Conservation (phyloP, 1,139 yeast genomes). For the Blastobotrys capitulatus region DNA sequence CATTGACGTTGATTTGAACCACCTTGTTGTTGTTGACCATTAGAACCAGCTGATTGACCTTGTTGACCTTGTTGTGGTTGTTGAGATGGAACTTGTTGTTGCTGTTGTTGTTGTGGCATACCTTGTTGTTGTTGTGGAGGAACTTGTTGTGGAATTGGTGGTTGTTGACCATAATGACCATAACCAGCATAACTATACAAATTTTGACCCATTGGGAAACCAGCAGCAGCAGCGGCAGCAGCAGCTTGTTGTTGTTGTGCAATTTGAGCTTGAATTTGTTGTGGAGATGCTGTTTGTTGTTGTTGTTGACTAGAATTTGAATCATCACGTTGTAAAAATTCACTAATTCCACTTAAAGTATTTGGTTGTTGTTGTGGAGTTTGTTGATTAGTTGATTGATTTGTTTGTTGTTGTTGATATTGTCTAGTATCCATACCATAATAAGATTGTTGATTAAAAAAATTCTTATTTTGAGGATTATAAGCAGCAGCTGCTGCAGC, state of each 20-base stretch:
- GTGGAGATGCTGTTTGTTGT: slow-evolving; percentile 27
- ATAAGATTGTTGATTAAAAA: slow-evolving; percentile 25
- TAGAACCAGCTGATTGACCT: slow-evolving; percentile 9
- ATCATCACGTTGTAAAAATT: slow-evolving; percentile 33
- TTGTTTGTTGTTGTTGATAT: slow-evolving; percentile 21
- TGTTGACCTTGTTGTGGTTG: slow-evolving; percentile 7
- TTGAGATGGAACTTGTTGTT: slow-evolving; percentile 4
- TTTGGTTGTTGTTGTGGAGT: slow-evolving; percentile 17
- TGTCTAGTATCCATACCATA: slow-evolving; percentile 21
- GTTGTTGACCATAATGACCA: slow-evolving; percentile 27
- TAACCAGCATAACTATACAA: slow-evolving; percentile 30
- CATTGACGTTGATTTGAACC: slow-evolving; percentile 58
- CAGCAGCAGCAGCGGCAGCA: slow-evolving; percentile 21
- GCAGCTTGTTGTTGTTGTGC: slow-evolving; percentile 13
- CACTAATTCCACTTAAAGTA: slow-evolving; percentile 30
- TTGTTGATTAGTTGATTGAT: slow-evolving; percentile 5
- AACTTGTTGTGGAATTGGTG: slow-evolving; percentile 12
- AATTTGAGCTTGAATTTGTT: slow-evolving; percentile 16
- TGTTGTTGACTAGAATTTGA: slow-evolving; percentile 20
- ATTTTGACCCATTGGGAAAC: slow-evolving; percentile 28
- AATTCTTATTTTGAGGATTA: slow-evolving; percentile 22
- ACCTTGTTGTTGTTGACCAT: slow-evolving; percentile 8
- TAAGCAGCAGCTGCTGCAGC: slow-evolving; percentile 22
- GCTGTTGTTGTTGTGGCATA: too few species aligned
- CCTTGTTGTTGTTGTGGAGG: slow-evolving; percentile 6